Evolutionary conservation across 2,329 filamentous ascomycete genomes (phyloP).

Genomic region (Penicillium nordicum): DNA sequence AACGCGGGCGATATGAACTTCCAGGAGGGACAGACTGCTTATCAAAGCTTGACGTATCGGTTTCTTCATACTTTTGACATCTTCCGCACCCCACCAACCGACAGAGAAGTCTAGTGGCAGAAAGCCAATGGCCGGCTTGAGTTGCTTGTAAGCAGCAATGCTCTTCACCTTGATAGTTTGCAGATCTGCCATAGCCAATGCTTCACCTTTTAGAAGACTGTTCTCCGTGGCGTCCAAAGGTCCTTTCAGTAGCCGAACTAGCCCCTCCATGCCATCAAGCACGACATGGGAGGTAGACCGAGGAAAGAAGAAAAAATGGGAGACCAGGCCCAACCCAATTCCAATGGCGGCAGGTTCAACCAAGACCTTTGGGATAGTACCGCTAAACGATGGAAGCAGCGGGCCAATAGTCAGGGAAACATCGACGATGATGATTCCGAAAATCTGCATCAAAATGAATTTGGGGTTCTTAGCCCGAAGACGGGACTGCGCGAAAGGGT

Average conservation of each 20-base stretch:
- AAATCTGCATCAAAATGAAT: constrained; percentile 45
- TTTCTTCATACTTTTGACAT: constrained; percentile 40
- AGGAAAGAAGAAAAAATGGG: constrained; percentile 49
- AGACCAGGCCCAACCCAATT: constrained; percentile 45
- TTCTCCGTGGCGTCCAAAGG: constrained; percentile 33
- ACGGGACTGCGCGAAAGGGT: constrained; percentile 32
- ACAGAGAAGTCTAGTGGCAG: constrained; percentile 48
- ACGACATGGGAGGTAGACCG: constrained; percentile 49
- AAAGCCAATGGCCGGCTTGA: constrained; percentile 44
- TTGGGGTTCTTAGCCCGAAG: constrained; percentile 48
- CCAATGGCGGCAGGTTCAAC: constrained; percentile 49
- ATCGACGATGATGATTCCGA: constrained; percentile 48
- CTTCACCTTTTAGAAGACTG: constrained; percentile 16
- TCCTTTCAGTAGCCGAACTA: constrained; percentile 28
- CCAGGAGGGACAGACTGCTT: constrained; percentile 38
- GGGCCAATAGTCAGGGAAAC: constrained; percentile 47
- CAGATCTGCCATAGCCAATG: constrained; percentile 21
- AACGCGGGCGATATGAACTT: constrained; percentile 43
- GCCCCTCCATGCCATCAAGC: constrained; percentile 32
- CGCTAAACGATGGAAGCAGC: constrained; percentile 41
- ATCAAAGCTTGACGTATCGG: constrained; percentile 38
- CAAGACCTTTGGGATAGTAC: constrained; percentile 39
- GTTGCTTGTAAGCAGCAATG: constrained; percentile 38
- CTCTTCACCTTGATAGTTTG: constrained; percentile 32
- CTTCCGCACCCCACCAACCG: constrained; percentile 46